phyloP scores from a whole-genome alignment of 306 rosid genomes.

The Styphnolobium japonicum region DNA sequence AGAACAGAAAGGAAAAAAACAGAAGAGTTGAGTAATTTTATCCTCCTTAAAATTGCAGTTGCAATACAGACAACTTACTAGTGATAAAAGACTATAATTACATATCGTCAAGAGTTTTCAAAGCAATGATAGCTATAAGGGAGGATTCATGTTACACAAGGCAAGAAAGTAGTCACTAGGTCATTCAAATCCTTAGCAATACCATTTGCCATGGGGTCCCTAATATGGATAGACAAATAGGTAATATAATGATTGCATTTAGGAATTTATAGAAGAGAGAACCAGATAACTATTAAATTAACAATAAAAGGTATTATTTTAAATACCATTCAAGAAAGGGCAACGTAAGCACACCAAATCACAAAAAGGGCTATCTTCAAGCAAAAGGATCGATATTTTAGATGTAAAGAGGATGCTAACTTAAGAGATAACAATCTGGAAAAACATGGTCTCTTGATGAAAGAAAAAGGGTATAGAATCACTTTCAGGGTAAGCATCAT shows the following conservation, averaged over 20 bases:
- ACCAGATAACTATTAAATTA: background rate
- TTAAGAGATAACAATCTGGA: background rate
- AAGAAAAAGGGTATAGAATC: background rate
- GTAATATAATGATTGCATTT: background rate
- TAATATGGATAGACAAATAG: background rate
- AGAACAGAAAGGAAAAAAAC: background rate
- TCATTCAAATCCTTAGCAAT: background rate
- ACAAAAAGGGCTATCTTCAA: background rate
- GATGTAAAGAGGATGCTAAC: background rate
- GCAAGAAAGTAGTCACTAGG: background rate
- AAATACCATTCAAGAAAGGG: background rate
- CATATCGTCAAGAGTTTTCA: background rate
- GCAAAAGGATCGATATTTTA: background rate
- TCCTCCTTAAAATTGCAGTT: background rate
- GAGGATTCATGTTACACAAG: background rate
- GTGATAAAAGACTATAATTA: constrained; percentile 1
- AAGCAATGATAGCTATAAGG: background rate
- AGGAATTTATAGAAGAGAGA: background rate
- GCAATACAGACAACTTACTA: background rate
- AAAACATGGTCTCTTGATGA: background rate
- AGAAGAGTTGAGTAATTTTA: background rate
- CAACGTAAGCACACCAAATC: background rate
- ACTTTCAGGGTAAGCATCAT: background rate
- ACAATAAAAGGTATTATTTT: background rate
- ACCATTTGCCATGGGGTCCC: background rate